Base-by-base conservation (phyloP, 2,329 filamentous ascomycete genomes). In the Diaporthe batatas region DNA sequence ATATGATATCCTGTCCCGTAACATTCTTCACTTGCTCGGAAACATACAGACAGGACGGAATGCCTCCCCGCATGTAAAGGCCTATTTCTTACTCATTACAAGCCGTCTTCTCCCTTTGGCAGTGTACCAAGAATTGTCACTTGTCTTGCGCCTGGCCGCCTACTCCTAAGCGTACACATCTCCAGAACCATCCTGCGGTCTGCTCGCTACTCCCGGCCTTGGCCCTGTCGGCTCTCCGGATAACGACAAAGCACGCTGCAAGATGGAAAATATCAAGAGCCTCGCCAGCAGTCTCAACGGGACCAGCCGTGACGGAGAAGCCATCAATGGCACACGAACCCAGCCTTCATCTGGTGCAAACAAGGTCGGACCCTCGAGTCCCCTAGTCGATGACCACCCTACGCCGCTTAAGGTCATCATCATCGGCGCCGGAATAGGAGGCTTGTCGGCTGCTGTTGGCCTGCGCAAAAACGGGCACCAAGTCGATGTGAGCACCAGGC, bases 381-480 rank as follows among this genome's bases (percentile, higher is more conserved):
- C 68, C 6, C 44, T 72, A 4, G 62, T 68, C 11, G 71, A 76
- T 44, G 65, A 74, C 10, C 70, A 75, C 39, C 67, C 75, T 6
- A 55, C 51, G 11, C 75, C 75, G 49, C 68, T 78, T 70, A 77
- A 72, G 55, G 74, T 77, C 51, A 68, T 74, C 54, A 79, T 83
- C n/a, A 76, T 82, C 5, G 82, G 82, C 14, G 81, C 80, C 2
- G 88, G 88, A 3, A 89, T 90, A 51, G 87, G 87, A 11, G 88
- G 88, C 0, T 79, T 90, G 11, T 83, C 83, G 11, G 84, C 86
- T 2, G 87, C 87, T 1, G 86, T 91, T 47, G 85, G 83, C 16
- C 80, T 91, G 0, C 84, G 88, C 10, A 84, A 86, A 71, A 83
- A 86, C 57, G 88, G 88, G 2, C 88, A 90, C 74, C 74, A 81